Conservation (phyloP, 2,329 filamentous ascomycete genomes). For the Diplodia sapinea region DNA sequence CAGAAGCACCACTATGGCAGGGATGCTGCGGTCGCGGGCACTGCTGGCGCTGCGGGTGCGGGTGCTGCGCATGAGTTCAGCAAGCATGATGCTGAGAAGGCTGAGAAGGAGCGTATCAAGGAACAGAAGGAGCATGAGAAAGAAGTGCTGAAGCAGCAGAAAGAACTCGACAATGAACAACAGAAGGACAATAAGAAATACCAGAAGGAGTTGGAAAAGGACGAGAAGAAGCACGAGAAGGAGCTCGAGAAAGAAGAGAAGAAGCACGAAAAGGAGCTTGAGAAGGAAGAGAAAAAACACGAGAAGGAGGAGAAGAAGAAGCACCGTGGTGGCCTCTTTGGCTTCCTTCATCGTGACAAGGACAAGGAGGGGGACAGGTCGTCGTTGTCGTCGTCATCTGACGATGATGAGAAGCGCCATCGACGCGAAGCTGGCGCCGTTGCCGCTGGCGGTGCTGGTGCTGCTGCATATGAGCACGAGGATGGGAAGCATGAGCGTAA, state of each 20-base stretch:
- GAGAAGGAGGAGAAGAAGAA: slow-evolving; percentile 45
- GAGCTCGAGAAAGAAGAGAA: slow-evolving; percentile 34
- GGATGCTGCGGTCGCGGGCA: slow-evolving; percentile 38
- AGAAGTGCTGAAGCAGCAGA: slow-evolving; percentile 29
- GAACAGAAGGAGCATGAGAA: slow-evolving; percentile 37
- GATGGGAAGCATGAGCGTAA: slow-evolving; percentile 43
- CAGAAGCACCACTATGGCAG: slow-evolving; percentile 38
- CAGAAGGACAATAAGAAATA: slow-evolving; percentile 36
- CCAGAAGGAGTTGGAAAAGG: slow-evolving; percentile 34
- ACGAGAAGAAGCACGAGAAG: slow-evolving; percentile 32
- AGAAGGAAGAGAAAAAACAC: slow-evolving; percentile 33
- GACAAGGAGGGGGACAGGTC: slow-evolving; percentile 38
- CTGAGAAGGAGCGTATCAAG: slow-evolving; percentile 32
- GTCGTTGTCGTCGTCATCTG: not conserved
- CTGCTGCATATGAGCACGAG: slow-evolving; percentile 35
- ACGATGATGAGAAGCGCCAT: slow-evolving; percentile 31
- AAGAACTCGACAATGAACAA: slow-evolving; percentile 33
- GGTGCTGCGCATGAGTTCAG: slow-evolving; percentile 41
- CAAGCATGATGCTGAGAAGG: slow-evolving; percentile 39
- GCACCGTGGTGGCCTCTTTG: slow-evolving; percentile 42
- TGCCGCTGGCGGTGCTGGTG: slow-evolving; percentile 35
- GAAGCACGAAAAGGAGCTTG: slow-evolving; percentile 33
- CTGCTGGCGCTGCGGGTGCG: slow-evolving; percentile 37
- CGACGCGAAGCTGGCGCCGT: slow-evolving; percentile 38
- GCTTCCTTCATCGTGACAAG: slow-evolving; percentile 51